Conservation (phyloP, 2,329 filamentous ascomycete genomes). For the Lasiodiplodia gonubiensis region DNA sequence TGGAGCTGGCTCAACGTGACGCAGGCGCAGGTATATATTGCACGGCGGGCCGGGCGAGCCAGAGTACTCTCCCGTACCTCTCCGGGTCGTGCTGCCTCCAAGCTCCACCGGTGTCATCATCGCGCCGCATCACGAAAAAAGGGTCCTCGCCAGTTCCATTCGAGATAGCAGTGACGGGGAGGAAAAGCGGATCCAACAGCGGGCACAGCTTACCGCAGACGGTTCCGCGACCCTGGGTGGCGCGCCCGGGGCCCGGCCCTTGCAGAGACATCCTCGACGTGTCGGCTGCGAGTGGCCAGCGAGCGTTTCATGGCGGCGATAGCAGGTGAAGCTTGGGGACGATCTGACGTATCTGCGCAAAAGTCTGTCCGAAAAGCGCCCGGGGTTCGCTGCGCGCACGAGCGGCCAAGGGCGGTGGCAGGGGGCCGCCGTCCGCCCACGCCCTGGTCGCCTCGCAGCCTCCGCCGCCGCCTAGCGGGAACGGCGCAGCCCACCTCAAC, state of each 20-base stretch:
- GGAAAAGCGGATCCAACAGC: constrained; percentile 30
- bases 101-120: constrained; percentile 33
- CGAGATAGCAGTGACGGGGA: constrained; percentile 23
- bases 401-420: constrained; percentile 24
- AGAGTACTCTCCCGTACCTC: constrained; percentile 25
- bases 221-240: constrained; percentile 27
- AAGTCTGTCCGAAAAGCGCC: constrained; percentile 24
- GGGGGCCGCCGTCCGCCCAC: constrained; percentile 3
- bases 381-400: constrained; percentile 7
- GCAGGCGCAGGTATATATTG: constrained; percentile 28
- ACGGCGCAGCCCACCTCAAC: constrained; percentile 4
- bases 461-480: constrained; percentile 12
- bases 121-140: constrained; percentile 29
- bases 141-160: constrained; percentile 25
- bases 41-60: neutral
- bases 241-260: constrained; percentile 20
- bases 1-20: constrained; percentile 21
- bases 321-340: constrained; percentile 27
- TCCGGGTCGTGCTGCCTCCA: constrained; percentile 24
- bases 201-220: constrained; percentile 23
- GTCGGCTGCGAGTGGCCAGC: constrained; percentile 23
- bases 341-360: constrained; percentile 26
- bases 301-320: constrained; percentile 28
- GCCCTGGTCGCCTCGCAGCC: constrained; percentile 10
- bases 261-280: constrained; percentile 26